A percentile compares a stretch with the other conserved stretches of the same genome.
These are phyloP conservation scores for Barnettozyma wickerhamii DNA, from an alignment of 805 yeast species.

Conservation along the genomic window DNA sequence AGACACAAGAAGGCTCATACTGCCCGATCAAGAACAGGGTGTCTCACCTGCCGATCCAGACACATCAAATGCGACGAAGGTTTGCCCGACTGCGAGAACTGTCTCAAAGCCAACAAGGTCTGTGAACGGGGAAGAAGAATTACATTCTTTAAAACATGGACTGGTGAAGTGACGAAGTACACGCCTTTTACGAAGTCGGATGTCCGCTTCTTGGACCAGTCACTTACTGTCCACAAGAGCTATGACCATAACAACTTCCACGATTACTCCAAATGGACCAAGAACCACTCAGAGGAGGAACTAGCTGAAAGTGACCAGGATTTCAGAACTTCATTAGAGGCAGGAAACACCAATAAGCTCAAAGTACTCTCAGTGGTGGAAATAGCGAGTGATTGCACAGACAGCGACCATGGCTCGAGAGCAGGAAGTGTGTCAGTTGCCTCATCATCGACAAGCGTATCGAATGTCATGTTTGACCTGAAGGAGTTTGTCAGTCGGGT, in stretches of 20 bases:
- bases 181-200: not conserved
- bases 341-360: not conserved
- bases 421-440: too few relatives aligned
- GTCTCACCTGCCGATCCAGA: constrained; percentile 55
- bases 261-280: constrained; percentile 17
- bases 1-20: constrained; percentile 1
- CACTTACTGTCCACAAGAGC: constrained; percentile 16
- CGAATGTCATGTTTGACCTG: constrained; percentile 2
- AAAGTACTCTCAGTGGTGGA: not conserved
- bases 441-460: constrained; percentile 1
- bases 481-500: constrained; percentile 10
- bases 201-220: constrained; percentile 19
- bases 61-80: constrained; percentile 62
- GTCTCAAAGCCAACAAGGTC: constrained; percentile 41
- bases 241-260: constrained; percentile 17
- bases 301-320: constrained; percentile 19
- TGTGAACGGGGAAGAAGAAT: constrained; percentile 45
- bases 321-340: constrained; percentile 6
- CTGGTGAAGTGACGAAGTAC: not conserved
- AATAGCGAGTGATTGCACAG: constrained; percentile 9
- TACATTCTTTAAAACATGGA: constrained; percentile 34
- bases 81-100: constrained; percentile 49
- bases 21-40: constrained; percentile 37
- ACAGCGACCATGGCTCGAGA: constrained; percentile 13
- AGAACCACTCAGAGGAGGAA: constrained; percentile 14